These are phyloP conservation scores for Picochlorum sp. DNA, from an alignment of 139 green algal genomes.

Conservation along the genomic window DNA sequence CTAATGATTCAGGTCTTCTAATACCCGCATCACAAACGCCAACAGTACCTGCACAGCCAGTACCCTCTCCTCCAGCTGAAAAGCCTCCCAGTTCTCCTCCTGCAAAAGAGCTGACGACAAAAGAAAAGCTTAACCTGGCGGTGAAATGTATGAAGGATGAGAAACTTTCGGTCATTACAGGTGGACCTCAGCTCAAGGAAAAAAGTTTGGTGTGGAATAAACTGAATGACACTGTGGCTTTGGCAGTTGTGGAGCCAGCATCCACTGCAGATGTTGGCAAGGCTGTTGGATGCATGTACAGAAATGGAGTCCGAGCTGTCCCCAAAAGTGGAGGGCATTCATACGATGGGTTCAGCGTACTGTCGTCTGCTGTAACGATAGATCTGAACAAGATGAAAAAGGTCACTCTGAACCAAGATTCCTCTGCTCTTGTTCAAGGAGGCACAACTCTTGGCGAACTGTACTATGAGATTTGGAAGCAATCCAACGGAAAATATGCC, in stretches of 20 bases:
- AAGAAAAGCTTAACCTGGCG: not conserved
- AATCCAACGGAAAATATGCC: not conserved
- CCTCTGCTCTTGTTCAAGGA: not conserved
- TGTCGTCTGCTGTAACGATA: not conserved
- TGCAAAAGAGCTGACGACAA: not conserved
- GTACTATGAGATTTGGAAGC: not conserved
- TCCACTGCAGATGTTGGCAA: not conserved
- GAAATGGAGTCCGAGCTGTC: not conserved
- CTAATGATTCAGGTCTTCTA: not conserved
- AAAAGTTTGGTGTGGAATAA: constrained; percentile 3
- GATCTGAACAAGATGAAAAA: not conserved
- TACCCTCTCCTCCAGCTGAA: not conserved
- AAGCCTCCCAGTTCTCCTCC: not conserved
- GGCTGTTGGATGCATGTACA: not conserved
- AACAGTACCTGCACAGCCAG: not conserved
- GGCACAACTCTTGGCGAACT: not conserved
- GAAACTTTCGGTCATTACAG: not conserved
- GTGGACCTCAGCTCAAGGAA: not conserved
- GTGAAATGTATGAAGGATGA: constrained; percentile 3
- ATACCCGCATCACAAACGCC: not conserved
- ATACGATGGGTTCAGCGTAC: not conserved
- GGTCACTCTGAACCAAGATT: not conserved
- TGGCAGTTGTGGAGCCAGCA: not conserved
- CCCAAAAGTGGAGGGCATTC: not conserved
- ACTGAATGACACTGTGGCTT: not conserved